Evolutionary conservation across 371 early-diverging fungal species (phyloP), one percentile per base, ranked within the genome.

Genomic region (Conidiobolus incongruus): DNA sequence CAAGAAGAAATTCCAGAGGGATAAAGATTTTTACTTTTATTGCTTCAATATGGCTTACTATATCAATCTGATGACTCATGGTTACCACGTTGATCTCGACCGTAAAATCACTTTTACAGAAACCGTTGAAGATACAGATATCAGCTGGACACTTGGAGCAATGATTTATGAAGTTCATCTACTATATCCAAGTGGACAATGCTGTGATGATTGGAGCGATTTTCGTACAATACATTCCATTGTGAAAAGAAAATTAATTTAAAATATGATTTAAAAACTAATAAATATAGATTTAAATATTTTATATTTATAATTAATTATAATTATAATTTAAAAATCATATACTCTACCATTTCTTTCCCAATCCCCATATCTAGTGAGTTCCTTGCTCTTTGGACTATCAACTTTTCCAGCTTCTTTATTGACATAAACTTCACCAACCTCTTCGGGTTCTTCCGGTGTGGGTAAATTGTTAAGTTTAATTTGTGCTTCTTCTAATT

Each of bases 301-400:
- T n/a, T n/a, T n/a, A n/a, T n/a, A n/a, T n/a, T n/a, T n/a, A n/a
- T n/a, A n/a, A n/a, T n/a, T n/a, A n/a, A n/a, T n/a, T n/a, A n/a
- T n/a, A n/a, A n/a, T n/a, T n/a, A n/a, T n/a, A n/a, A n/a, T n/a
- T n/a, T 58, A 84, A 66, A 84, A 84, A 46, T 84, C 84, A 40
- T 65, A 74, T 1, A 80, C 82, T 42, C 81, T 55, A 20, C 89
- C 84, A 34, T 78, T 77, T 50, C 78, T 65, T 40, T 84, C 84
- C 89, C 89, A 88, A 51, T 88, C 89, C 15, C 82, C 81, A 47
- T 77, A 83, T 31, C 81, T 68, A 31, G 83, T 73, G 19, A 86
- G 89, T 43, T 88, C 85, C 13, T 79, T 76, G 17, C 47, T 40
- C 47, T 72, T 78, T 0, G 88, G 88, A 0, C 88, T 85, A 20